A percentile compares a stretch with the other conserved stretches of the same genome.
These are phyloP conservation scores for Drechmeria coniospora DNA, from an alignment of 2,329 filamentous ascomycete genomes.

Conservation along the genomic window DNA sequence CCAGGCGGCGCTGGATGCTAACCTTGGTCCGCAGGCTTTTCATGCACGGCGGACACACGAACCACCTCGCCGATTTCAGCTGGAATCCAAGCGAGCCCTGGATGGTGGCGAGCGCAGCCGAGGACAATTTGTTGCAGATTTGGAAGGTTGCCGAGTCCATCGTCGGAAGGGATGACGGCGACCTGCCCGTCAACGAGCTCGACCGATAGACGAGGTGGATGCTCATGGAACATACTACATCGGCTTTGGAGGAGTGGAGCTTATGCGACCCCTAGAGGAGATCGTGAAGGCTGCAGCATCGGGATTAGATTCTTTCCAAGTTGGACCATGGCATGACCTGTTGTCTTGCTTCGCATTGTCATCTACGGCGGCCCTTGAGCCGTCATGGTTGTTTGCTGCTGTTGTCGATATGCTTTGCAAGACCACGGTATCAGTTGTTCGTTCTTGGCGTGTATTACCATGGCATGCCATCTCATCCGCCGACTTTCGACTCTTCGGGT, in stretches of 20 bases:
- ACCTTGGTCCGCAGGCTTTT: constrained; percentile 48
- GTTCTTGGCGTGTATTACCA: too few relatives aligned
- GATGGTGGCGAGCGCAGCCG: constrained; percentile 88
- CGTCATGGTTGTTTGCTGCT: too few relatives aligned
- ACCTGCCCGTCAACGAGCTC: constrained; percentile 63
- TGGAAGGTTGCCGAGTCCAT: constrained; percentile 80
- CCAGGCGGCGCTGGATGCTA: constrained; percentile 4
- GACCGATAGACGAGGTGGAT: constrained; percentile 37
- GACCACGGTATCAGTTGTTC: too few relatives aligned
- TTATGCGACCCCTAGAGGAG: constrained; percentile 7
- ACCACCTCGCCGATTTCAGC: constrained; percentile 89
- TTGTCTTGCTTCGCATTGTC: too few relatives aligned
- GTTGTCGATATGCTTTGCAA: too few relatives aligned
- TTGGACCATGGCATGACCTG: too few relatives aligned
- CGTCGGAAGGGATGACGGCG: constrained; percentile 60
- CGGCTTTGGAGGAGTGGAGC: constrained; percentile 14
- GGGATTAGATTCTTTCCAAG: too few relatives aligned
- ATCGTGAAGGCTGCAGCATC: constrained; percentile 6
- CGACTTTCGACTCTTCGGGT: too few relatives aligned
- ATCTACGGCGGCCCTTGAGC: too few relatives aligned
- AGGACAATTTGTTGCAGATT: constrained; percentile 92
- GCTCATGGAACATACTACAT: constrained; percentile 14
- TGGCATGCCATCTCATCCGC: too few relatives aligned
- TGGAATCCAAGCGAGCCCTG: constrained; percentile 97
- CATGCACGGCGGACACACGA: constrained; percentile 98